phyloP scores from a whole-genome alignment of 192 early-diverging fungal genomes.

The Backusella australiensis region DNA sequence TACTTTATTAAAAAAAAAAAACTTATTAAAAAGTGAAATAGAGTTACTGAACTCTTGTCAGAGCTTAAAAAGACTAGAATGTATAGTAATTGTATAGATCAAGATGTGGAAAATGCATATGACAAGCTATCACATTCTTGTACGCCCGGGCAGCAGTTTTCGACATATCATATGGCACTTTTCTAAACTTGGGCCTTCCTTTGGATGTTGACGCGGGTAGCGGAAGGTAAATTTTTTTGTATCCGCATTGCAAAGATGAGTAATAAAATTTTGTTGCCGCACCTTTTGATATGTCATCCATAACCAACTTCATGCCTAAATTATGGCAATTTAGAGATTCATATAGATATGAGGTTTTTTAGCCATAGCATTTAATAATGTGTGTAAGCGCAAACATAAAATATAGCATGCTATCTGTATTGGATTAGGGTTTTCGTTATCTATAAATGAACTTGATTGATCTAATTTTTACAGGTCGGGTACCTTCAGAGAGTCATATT shows the following conservation, averaged over 20 bases:
- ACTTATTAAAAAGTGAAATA: background rate
- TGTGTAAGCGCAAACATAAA: no score
- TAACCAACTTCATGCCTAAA: no score
- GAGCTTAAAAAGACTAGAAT: background rate
- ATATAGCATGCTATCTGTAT: no score
- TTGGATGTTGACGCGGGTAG: background rate
- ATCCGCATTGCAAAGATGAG: background rate
- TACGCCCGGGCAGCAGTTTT: background rate
- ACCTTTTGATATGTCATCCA: no score
- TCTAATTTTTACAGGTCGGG: background rate
- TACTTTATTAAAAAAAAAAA: background rate
- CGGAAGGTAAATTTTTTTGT: background rate
- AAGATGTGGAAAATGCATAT: background rate
- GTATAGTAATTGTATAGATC: background rate
- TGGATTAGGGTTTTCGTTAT: no score
- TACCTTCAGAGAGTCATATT: background rate
- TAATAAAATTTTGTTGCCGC: background rate
- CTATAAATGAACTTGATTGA: background rate
- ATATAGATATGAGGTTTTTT: no score
- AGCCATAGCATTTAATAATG: no score
- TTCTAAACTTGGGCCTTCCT: background rate
- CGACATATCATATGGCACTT: background rate
- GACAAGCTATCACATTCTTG: conserved; percentile 1
- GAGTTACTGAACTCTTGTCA: background rate
- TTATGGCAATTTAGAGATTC: no score